A percentile compares a stretch with the other conserved stretches of the same genome.
phyloP scores from a whole-genome alignment of 2,329 filamentous ascomycete genomes.

The Apiospora phragmitis region DNA sequence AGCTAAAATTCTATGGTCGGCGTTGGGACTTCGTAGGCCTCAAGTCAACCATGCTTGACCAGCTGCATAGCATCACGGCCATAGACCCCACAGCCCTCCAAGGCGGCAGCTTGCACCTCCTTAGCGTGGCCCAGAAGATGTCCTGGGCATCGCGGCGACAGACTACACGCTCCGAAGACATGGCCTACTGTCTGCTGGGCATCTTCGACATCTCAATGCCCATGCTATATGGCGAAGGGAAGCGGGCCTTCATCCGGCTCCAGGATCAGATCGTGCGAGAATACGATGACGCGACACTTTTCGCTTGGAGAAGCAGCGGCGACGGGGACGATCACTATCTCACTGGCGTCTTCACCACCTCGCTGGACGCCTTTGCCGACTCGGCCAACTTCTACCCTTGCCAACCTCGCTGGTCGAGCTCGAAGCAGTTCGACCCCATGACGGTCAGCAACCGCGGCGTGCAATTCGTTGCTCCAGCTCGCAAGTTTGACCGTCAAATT shows the following conservation, averaged over 20 bases:
- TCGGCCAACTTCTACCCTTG: not conserved
- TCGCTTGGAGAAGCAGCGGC: not conserved
- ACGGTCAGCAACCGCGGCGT: not conserved
- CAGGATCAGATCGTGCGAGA: not conserved
- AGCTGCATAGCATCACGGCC: not conserved
- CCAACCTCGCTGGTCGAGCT: not conserved
- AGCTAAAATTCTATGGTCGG: not conserved
- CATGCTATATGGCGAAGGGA: not conserved
- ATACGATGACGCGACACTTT: not conserved
- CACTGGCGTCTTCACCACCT: not conserved
- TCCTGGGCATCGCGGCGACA: not conserved
- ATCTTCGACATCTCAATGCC: not conserved
- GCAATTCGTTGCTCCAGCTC: not conserved
- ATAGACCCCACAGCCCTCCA: not conserved
- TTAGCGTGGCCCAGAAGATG: not conserved
- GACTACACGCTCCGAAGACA: not conserved
- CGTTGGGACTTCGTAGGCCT: not conserved
- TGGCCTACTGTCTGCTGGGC: slow-evolving; percentile 4
- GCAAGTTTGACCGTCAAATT: not conserved
- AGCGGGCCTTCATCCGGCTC: not conserved
- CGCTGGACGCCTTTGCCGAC: not conserved
- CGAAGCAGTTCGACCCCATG: not conserved
- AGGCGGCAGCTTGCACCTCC: not conserved
- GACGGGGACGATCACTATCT: not conserved
- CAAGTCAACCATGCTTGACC: not conserved